Conservation (phyloP, 2,329 filamentous ascomycete species). For the Hyphodiscus sp. region DNA sequence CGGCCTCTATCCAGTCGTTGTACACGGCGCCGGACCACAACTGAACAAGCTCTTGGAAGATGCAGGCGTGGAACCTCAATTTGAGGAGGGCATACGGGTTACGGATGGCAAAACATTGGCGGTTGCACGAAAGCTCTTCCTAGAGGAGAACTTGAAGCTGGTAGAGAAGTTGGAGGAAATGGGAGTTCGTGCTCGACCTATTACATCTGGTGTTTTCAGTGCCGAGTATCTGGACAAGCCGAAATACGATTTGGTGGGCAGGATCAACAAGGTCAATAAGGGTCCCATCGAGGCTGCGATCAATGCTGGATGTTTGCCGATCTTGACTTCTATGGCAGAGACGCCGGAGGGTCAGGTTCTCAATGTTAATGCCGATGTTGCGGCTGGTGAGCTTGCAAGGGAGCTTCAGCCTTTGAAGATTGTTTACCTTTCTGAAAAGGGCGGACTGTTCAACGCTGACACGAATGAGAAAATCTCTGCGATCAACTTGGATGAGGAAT, state of each 20-base stretch:
- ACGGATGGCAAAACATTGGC: constrained; percentile 93
- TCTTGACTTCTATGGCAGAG: constrained; percentile 95
- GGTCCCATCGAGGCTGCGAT: constrained; percentile 87
- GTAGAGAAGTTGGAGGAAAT: constrained; percentile 84
- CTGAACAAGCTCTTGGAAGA: constrained; percentile 86
- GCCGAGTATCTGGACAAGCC: constrained; percentile 95
- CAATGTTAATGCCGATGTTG: constrained; percentile 97
- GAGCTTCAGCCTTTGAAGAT: constrained; percentile 92
- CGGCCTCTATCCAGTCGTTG: constrained; percentile 88
- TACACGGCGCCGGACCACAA: constrained; percentile 92
- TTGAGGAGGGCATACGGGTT: constrained; percentile 91
- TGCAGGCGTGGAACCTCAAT: constrained; percentile 89
- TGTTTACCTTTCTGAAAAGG: constrained; percentile 97
- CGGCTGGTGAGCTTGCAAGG: constrained; percentile 85
- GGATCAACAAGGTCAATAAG: constrained; percentile 90
- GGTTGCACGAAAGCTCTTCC: constrained; percentile 84
- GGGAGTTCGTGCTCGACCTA: constrained; percentile 81
- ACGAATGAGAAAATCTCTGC: constrained; percentile 93
- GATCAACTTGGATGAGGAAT: constrained; percentile 97
- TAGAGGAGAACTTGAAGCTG: constrained; percentile 91
- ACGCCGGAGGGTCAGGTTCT: constrained; percentile 84
- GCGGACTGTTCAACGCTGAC: constrained; percentile 88
- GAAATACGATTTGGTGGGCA: constrained; percentile 92
- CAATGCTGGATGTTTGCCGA: constrained; percentile 82
- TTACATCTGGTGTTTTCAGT: constrained; percentile 83